Evolutionary conservation across 345 rosid genomes (phyloP).

Genomic region (Moricandia arvensis): DNA sequence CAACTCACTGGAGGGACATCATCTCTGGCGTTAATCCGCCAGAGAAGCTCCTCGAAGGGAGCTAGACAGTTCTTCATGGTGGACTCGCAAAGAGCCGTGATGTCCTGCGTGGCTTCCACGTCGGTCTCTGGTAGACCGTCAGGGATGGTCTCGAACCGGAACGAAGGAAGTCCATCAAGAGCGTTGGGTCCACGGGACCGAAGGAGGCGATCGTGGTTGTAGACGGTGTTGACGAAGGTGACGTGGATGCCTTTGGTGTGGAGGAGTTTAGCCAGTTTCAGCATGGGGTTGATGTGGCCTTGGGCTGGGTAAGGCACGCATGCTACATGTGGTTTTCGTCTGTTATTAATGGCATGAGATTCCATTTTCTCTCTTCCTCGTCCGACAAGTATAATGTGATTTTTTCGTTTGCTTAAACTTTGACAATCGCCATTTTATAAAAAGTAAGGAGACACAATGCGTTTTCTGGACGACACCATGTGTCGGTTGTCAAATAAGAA

Average conservation of each 20-base stretch:
- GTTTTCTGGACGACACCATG: no score
- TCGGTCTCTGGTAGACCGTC: conserved; percentile 24
- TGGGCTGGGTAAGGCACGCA: conserved; percentile 21
- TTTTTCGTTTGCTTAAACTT: neutral
- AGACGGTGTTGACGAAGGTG: conserved; percentile 29
- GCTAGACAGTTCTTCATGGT: conserved; percentile 15
- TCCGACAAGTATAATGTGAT: neutral
- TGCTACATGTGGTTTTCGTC: conserved; percentile 10
- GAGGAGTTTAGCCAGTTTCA: conserved; percentile 9
- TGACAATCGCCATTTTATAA: neutral
- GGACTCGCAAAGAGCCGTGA: conserved; percentile 7
- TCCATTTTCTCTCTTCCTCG: neutral
- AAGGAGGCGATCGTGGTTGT: conserved; percentile 33
- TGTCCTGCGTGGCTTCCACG: conserved; percentile 17
- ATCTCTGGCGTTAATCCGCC: neutral
- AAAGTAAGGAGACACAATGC: neutral
- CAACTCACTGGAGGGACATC: conserved; percentile 29
- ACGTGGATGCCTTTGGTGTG: conserved; percentile 11
- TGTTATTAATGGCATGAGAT: neutral
- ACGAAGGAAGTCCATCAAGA: conserved; percentile 10
- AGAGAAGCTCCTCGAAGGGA: conserved; percentile 28
- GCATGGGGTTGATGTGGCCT: conserved; percentile 18
- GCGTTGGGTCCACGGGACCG: conserved; percentile 17
- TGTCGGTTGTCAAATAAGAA: no score
- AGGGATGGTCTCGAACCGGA: conserved; percentile 29